These are phyloP conservation scores for Paecilomyces dactylethromorphus DNA, from an alignment of 2,329 filamentous ascomycete species.

Conservation along the genomic window DNA sequence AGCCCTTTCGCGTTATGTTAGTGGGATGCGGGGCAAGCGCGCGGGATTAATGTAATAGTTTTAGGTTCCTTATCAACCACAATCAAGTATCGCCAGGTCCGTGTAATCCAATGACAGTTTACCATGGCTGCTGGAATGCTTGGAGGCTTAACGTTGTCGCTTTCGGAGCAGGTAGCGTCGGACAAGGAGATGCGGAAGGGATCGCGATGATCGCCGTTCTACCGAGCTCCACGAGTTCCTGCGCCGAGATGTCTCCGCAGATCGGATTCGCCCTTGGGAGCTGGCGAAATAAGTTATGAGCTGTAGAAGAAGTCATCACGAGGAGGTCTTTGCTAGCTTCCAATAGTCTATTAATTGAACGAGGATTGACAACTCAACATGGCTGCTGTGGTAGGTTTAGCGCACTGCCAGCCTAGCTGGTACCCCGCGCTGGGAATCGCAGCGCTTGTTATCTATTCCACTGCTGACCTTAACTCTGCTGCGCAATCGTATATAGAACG, in stretches of 20 bases:
- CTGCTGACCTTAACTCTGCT: not conserved
- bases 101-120: not conserved
- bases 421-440: not conserved
- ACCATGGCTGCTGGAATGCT: not conserved
- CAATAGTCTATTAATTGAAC: not conserved
- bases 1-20: not conserved
- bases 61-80: not conserved
- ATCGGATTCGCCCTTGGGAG: not conserved
- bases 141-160: not conserved
- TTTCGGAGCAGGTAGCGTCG: not conserved
- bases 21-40: not conserved
- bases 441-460: not conserved
- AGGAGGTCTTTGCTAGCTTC: not conserved
- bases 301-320: not conserved
- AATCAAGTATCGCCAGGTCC: not conserved
- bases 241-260: not conserved
- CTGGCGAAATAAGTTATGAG: not conserved
- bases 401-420: not conserved
- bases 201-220: not conserved
- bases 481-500: not conserved
- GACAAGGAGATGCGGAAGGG: not conserved
- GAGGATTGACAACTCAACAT: not conserved
- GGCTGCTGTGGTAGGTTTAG: not conserved
- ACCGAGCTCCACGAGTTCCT: not conserved
- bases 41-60: too few species aligned